Evolutionary conservation across 768 basidiomycete genomes (phyloP).

Genomic region (Termitomyces sp.): DNA sequence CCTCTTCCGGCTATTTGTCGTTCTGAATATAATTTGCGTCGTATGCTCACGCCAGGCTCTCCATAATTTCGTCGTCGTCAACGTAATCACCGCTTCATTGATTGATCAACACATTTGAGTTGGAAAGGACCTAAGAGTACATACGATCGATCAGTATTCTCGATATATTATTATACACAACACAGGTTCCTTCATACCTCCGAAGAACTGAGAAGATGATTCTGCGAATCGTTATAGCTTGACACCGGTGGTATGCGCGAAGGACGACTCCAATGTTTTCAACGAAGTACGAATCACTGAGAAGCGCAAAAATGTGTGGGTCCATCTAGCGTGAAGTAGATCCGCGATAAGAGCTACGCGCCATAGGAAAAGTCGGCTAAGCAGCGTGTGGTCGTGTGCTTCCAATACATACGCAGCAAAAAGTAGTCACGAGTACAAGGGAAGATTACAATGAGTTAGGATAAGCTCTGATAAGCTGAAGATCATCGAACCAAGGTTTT

Average conservation of each 20-base stretch:
- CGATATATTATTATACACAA: no score
- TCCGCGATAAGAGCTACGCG: neutral
- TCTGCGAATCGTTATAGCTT: neutral
- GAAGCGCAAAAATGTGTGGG: neutral
- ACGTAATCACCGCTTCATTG: no score
- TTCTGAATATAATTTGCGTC: no score
- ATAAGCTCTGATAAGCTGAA: no score
- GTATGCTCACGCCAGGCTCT: neutral
- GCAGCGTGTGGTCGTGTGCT: neutral
- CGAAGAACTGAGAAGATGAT: neutral
- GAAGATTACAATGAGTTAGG: no score
- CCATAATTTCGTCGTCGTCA: neutral
- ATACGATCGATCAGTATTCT: no score
- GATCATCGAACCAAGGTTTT: neutral
- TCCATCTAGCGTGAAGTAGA: neutral
- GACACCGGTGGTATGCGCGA: neutral
- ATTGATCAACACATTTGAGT: no score
- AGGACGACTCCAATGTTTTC: no score
- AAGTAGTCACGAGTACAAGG: neutral
- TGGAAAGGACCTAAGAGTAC: no score
- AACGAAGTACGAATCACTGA: neutral
- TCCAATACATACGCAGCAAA: neutral
- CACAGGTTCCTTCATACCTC: no score
- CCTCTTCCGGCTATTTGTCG: no score
- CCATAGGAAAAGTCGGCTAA: no score